These are phyloP conservation scores for Trichoderma koningiopsis DNA, from an alignment of 2,329 filamentous ascomycete species.

Conservation along the genomic window DNA sequence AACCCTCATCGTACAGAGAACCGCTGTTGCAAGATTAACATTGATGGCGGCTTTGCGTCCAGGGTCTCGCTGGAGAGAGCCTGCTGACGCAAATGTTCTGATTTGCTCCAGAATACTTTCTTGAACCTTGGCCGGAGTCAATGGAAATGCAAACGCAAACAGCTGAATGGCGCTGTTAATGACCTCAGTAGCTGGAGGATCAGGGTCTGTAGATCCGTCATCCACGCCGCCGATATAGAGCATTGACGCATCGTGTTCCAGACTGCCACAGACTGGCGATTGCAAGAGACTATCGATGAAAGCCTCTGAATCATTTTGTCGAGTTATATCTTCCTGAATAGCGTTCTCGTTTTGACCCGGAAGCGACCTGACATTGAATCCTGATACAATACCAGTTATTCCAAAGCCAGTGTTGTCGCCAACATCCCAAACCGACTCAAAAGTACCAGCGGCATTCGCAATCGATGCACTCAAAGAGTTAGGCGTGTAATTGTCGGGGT, in stretches of 20 bases:
- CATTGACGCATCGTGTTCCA: slow-evolving; percentile 85
- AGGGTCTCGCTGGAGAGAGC: slow-evolving; percentile 77
- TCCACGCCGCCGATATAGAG: slow-evolving; percentile 64
- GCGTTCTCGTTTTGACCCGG: slow-evolving; percentile 66
- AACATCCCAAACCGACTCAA: slow-evolving; percentile 94
- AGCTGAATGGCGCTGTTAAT: slow-evolving; percentile 92
- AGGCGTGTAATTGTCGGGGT: slow-evolving; percentile 84
- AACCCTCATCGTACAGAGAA: slow-evolving; percentile 80
- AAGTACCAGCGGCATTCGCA: slow-evolving; percentile 83
- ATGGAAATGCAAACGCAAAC: slow-evolving; percentile 86
- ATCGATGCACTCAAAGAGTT: slow-evolving; percentile 89
- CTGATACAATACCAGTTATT: slow-evolving; percentile 79
- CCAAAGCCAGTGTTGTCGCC: slow-evolving; percentile 95
- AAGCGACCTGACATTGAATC: slow-evolving; percentile 71
- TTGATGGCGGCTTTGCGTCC: slow-evolving; percentile 88
- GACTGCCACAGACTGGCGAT: slow-evolving; percentile 76
- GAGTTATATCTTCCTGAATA: slow-evolving; percentile 45
- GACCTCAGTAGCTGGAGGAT: slow-evolving; percentile 87
- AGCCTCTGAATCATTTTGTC: slow-evolving; percentile 63
- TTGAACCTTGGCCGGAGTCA: slow-evolving; percentile 88
- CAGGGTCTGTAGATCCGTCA: slow-evolving; percentile 55
- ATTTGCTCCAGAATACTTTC: slow-evolving; percentile 96
- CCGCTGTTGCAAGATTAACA: slow-evolving; percentile 82
- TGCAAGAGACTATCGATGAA: slow-evolving; percentile 62
- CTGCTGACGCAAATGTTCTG: slow-evolving; percentile 81